Evolutionary conservation across 129 eudicot species (phyloP), one percentile per base, ranked within the genome.

Genomic region (Calendula officinalis): DNA sequence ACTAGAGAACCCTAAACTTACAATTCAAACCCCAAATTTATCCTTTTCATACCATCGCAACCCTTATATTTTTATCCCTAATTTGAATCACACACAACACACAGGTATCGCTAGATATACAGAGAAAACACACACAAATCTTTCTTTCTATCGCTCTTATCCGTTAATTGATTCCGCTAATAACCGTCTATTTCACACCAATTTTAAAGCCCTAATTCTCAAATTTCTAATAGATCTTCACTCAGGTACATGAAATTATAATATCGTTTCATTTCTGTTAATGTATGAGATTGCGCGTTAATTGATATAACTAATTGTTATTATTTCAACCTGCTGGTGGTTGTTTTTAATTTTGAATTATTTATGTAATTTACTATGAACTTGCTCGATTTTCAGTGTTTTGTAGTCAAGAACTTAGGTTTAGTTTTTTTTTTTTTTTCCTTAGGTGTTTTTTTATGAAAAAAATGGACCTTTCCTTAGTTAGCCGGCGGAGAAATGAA

Each of bases 131-230:
- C 62, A 62, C 64, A 72, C 77, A 72, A 64, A 71, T 60, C 63
- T 15, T 53, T 65, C 10, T 54, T 33, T 71, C 64, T 64, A 49
- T 64, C 77, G 71, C 42, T 64, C 78, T 66, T 74, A 74, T 66
- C 73, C 78, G 60, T 74, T 57, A 66, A 65, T 73, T 66, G 67
- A 74, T 74, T 56, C 77, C 39, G 33, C 51, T 39, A 74, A 74
- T 53, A 74, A 66, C 78, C 68, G 68, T 67, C 62, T 57, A 30
- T 46, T 73, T 55, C 22, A 27, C 66, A 55, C 41, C 40, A 73
- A 64, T 45, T 57, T 38, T 11, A 72, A 53, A 72, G 65, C 77
- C 71, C 58, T 40, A 65, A 53, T 74, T 66, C 71, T 44, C 48
- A 38, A 62, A 41, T 62, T 52, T 63, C 42, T 38, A n/a, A 38